Evolutionary conservation across 2,329 filamentous ascomycete species (phyloP), one percentile per base, ranked within the genome.

Genomic region (Penicillium palitans): DNA sequence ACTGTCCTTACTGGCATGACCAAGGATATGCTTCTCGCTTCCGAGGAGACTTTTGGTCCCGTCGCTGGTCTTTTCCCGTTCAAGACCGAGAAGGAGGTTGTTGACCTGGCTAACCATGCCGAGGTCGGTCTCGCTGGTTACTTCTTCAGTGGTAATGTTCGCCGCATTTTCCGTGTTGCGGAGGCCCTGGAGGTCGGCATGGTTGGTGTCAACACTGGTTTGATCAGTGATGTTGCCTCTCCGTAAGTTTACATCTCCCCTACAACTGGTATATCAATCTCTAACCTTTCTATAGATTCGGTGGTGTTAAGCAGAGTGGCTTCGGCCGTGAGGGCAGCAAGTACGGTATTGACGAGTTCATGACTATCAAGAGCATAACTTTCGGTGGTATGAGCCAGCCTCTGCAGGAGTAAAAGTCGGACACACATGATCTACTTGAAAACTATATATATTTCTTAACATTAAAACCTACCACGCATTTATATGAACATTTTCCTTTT

Each of bases 31-130:
- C 83, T 85, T 59, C 83, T 98, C 66, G 88, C 90, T 5, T 80
- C 80, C 1, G 93, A 98, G 76, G 95, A 99, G 81, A 99, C 93
- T 0, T 99, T 99, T 72, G 95, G 95, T 0, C 95, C 95, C 3
- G 90, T 98, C 0, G 93, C 93, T 0, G 93, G 90, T 0, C 77
- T 98, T 15, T 97, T 97, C 80, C 84, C 87, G 49, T 99, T 98
- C 72, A 84, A 90, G 47, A 91, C 88, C 0, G 95, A 98, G 77
- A 87, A 89, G 53, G 93, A 98, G 69, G 95, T 96, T 6, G 86
- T 98, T 31, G 81, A 84, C 62, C 78, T 93, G 64, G 93, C 95
- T 4, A 99, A 99, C 76, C 76, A 80, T 42, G 82, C 90, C 1
- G 87, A 93, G 52, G 93, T 98, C 39, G 95, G 95, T 1, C 82